Evolutionary conservation across 2,329 filamentous ascomycete species (phyloP).

Genomic region (Hymenoscyphus occultus): DNA sequence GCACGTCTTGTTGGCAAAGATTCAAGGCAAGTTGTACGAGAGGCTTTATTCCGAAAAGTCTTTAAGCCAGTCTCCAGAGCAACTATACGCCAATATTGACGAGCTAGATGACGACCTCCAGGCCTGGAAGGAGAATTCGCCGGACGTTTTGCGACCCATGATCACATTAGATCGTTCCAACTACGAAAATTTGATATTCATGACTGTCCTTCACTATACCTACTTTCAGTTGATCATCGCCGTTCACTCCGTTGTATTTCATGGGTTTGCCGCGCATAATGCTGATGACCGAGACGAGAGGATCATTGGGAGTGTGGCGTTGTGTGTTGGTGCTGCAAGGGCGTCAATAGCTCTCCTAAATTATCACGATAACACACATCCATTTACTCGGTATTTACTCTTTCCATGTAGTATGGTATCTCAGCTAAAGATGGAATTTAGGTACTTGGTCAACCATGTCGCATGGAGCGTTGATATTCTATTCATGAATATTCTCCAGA

Average conservation of each 20-base stretch:
- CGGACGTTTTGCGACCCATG: conserved; percentile 15
- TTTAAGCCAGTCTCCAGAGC: conserved; percentile 6
- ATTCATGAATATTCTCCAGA: conserved; percentile 23
- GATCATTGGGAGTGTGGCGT: conserved; percentile 20
- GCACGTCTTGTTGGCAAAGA: conserved; percentile 13
- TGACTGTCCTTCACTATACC: conserved; percentile 19
- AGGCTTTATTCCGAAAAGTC: conserved; percentile 11
- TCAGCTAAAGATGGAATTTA: conserved; percentile 7
- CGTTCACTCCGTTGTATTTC: conserved; percentile 20
- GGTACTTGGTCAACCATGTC: conserved; percentile 19
- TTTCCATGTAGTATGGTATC: background rate
- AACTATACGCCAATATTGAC: conserved; percentile 16
- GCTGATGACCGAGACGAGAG: conserved; percentile 11
- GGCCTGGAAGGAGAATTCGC: conserved; percentile 17
- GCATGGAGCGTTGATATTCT: conserved; percentile 23
- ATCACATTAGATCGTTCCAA: conserved; percentile 6
- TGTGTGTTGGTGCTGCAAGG: conserved; percentile 20
- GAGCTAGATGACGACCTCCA: conserved; percentile 21
- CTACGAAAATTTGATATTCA: conserved; percentile 13
- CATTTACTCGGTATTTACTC: conserved; percentile 18
- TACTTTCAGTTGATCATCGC: conserved; percentile 22
- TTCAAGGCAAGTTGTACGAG: conserved; percentile 10
- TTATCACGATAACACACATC: conserved; percentile 18
- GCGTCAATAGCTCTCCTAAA: conserved; percentile 20
- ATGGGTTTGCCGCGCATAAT: conserved; percentile 9